These are phyloP conservation scores for Chaetomiaceae sp. DNA, from an alignment of 2,329 filamentous ascomycete species.

Conservation along the genomic window DNA sequence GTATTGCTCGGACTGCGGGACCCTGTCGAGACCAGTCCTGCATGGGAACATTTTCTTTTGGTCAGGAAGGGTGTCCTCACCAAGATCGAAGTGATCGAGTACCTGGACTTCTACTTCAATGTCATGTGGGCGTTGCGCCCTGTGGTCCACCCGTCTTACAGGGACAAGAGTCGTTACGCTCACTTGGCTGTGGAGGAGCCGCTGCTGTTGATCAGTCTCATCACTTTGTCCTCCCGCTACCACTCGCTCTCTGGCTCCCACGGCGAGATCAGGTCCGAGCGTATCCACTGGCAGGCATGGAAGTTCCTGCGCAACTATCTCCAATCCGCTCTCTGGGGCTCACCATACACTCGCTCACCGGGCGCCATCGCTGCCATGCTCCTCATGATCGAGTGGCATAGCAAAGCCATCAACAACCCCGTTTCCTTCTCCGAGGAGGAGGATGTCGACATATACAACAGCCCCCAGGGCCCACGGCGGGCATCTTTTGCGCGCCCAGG, in stretches of 20 bases:
- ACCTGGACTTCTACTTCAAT: constrained; percentile 2
- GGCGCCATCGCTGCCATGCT: not conserved
- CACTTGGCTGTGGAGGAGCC: not conserved
- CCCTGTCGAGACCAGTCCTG: not conserved
- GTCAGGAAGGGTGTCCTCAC: not conserved
- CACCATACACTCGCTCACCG: not conserved
- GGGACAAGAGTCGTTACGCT: not conserved
- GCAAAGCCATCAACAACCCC: not conserved
- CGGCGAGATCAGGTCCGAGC: not conserved
- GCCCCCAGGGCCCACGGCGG: not conserved
- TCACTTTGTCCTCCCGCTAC: not conserved
- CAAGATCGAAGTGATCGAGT: not conserved
- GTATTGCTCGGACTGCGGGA: not conserved
- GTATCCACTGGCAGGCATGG: constrained; percentile 2
- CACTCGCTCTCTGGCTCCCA: not conserved
- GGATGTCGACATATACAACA: not conserved
- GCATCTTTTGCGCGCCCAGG: not conserved
- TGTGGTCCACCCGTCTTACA: not conserved
- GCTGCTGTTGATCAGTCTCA: not conserved
- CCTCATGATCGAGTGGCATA: constrained; percentile 2
- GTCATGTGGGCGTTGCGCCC: not conserved
- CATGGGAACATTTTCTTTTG: not conserved
- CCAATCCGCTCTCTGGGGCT: not conserved
- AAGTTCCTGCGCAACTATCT: not conserved
- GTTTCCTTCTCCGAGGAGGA: not conserved